Evolutionary conservation across 108 stramenopile genomes (phyloP).

Genomic region (Chaetoceros muelleri): DNA sequence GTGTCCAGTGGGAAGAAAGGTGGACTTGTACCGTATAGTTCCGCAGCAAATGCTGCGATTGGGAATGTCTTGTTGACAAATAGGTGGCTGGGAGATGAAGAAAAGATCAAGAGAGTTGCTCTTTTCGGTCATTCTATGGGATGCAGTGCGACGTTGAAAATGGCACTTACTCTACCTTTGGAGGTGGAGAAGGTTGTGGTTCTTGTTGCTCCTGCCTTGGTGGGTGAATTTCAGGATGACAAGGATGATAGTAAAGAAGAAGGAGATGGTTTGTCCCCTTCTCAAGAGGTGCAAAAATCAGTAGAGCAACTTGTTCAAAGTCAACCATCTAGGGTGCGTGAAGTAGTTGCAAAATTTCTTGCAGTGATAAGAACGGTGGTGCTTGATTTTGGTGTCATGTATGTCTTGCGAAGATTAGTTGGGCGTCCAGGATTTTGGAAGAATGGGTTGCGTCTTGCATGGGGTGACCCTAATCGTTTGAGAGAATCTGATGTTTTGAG

Average conservation of each 20-base stretch:
- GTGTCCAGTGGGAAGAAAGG: slow-evolving; percentile 1
- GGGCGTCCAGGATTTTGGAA: slow-evolving; percentile 52
- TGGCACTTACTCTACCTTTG: slow-evolving; percentile 34
- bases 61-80: slow-evolving; percentile 22
- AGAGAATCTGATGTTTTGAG: slow-evolving; percentile 57
- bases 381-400: slow-evolving; percentile 24
- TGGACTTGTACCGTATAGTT: slow-evolving; percentile 24
- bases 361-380: slow-evolving; percentile 16
- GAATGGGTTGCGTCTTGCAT: slow-evolving; percentile 38
- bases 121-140: slow-evolving; percentile 81
- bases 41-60: slow-evolving; percentile 33
- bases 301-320: not conserved
- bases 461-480: slow-evolving; percentile 47
- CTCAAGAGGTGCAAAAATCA: not conserved
- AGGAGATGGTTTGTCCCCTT: not conserved
- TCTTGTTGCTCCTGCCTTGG: slow-evolving; percentile 64
- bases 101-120: slow-evolving; percentile 20
- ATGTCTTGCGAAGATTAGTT: slow-evolving; percentile 49
- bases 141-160: slow-evolving; percentile 38
- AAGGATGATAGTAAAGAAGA: not conserved
- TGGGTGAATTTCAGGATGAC: slow-evolving; percentile 1
- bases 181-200: slow-evolving; percentile 31
- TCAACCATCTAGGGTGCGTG: not conserved
- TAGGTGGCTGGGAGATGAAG: slow-evolving; percentile 5
- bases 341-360: not conserved